A percentile compares a stretch with the other conserved stretches of the same genome.
Evolutionary conservation across 805 yeast species (phyloP).

Genomic region (Kluyveromyces wickerhamii): DNA sequence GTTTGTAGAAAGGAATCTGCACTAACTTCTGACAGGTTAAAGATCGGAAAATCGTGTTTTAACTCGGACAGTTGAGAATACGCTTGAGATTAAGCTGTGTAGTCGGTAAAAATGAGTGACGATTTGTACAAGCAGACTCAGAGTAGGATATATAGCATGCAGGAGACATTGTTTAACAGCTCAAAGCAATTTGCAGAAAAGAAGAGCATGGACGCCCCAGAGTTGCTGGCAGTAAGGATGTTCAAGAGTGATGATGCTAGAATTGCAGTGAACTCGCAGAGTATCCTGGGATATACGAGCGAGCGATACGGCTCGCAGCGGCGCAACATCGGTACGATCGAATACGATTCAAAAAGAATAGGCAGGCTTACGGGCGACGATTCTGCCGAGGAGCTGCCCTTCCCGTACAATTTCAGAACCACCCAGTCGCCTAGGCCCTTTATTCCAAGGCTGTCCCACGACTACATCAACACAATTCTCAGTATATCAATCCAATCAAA

Average conservation of each 20-base stretch:
- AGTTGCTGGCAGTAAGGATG: background rate
- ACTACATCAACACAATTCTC: slow-evolving; percentile 18
- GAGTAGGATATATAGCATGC: slow-evolving; percentile 26
- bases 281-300: slow-evolving; percentile 11
- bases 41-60: too few relatives aligned
- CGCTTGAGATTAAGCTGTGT: too few relatives aligned
- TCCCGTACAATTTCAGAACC: slow-evolving; percentile 9
- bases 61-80: too few relatives aligned
- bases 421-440: slow-evolving; percentile 19
- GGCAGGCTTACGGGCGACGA: slow-evolving; percentile 7
- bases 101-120: slow-evolving; percentile 13
- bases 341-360: slow-evolving; percentile 17
- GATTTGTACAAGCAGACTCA: slow-evolving; percentile 26
- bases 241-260: background rate
- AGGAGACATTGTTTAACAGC: slow-evolving; percentile 28
- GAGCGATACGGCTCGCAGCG: slow-evolving; percentile 13
- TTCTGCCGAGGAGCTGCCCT: background rate
- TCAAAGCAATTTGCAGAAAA: slow-evolving; percentile 7
- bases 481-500: slow-evolving; percentile 18
- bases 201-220: slow-evolving; percentile 1
- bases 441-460: slow-evolving; percentile 17
- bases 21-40: too few relatives aligned
- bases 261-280: slow-evolving; percentile 10
- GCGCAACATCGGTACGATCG: slow-evolving; percentile 12
- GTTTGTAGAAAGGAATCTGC: too few relatives aligned